Conservation (phyloP, 1,284 basidiomycete species). For the Irpex lacteus region DNA sequence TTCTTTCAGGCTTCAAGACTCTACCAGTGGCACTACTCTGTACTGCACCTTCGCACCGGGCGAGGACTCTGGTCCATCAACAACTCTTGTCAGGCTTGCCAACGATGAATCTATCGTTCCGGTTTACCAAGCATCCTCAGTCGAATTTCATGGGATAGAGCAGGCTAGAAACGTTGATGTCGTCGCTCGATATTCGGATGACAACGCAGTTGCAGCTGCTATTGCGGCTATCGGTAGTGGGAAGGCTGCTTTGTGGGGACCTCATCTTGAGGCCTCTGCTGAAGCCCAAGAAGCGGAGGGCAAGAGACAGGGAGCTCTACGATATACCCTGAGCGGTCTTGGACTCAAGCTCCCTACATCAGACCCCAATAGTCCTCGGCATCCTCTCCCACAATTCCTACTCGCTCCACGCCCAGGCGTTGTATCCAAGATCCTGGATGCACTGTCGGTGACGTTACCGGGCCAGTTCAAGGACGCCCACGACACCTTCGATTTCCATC, state of each 20-base stretch:
- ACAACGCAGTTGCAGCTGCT: conserved; percentile 45
- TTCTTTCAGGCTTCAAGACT: conserved; percentile 17
- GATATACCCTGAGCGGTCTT: conserved; percentile 41
- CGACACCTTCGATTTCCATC: conserved; percentile 69
- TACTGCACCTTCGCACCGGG: conserved; percentile 10
- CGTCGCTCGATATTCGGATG: conserved; percentile 33
- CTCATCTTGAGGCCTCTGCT: conserved; percentile 64
- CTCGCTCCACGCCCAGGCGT: conserved; percentile 36
- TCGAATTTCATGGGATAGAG: conserved; percentile 34
- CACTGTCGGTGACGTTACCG: conserved; percentile 31
- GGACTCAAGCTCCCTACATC: conserved; percentile 43
- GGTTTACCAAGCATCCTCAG: conserved; percentile 25
- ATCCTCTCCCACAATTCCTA: conserved; percentile 55
- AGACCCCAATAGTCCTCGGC: conserved; percentile 16
- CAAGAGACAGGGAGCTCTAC: conserved; percentile 37
- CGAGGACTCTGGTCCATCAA: background rate
- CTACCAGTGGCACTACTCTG: conserved; percentile 13
- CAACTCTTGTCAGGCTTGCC: conserved; percentile 3
- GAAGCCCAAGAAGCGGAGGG: conserved; percentile 36
- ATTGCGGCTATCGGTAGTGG: conserved; percentile 52
- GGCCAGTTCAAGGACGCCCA: conserved; percentile 47
- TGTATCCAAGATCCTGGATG: conserved; percentile 35
- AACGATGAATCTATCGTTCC: background rate
- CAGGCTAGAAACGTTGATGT: conserved; percentile 25
- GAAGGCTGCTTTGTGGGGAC: conserved; percentile 56